Percentiles rank a stretch among this genome's conserved stretches.
Conservation (phyloP, 2,329 filamentous ascomycete species). For the Trichothecium roseum region DNA sequence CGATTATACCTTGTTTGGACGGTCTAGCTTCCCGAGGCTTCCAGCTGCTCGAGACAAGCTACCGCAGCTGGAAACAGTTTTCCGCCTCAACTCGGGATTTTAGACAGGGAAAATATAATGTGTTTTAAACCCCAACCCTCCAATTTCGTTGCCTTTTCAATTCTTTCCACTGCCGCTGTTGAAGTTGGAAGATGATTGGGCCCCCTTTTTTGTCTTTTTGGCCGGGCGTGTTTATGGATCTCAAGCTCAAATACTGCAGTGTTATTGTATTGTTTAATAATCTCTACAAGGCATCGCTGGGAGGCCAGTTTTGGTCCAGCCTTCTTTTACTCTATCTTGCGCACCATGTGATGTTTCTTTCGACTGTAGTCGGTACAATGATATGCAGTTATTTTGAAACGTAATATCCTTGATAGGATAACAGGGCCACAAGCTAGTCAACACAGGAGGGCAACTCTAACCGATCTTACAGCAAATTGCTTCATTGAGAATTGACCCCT, state of each 20-base stretch:
- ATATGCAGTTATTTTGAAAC: no score
- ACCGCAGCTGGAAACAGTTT: neutral
- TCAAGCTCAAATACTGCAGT: constrained; percentile 15
- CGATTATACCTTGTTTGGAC: no score
- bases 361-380: no score
- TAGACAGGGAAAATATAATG: constrained; percentile 1
- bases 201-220: constrained; percentile 8
- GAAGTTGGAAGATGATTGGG: neutral
- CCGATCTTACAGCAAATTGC: no score
- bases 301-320: constrained; percentile 30
- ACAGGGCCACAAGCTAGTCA: no score
- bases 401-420: no score
- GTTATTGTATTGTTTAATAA: constrained; percentile 12
- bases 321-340: constrained; percentile 4
- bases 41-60: neutral
- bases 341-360: no score
- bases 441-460: no score
- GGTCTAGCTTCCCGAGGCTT: no score
- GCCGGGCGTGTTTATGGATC: constrained; percentile 27
- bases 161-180: neutral
- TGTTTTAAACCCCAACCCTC: neutral
- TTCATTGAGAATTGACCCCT: no score
- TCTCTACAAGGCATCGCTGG: constrained; percentile 19
- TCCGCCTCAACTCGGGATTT: neutral
- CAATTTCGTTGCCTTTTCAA: neutral